phyloP scores from a whole-genome alignment of 2,329 filamentous ascomycete genomes.

The Exserohilum turcica region DNA sequence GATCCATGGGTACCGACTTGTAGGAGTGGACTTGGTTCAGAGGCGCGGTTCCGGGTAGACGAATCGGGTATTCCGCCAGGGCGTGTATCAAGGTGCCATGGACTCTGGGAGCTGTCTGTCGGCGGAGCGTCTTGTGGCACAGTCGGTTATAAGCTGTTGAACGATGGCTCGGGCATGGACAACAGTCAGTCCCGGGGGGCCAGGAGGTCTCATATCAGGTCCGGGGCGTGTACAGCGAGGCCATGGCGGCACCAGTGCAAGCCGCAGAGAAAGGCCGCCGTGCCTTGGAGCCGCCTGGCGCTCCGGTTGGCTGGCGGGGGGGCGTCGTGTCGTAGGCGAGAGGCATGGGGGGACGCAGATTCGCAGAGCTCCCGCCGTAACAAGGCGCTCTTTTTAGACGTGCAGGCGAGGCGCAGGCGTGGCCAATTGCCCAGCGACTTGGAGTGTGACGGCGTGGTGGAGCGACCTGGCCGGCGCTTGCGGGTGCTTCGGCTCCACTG shows the following conservation, averaged over 20 bases:
- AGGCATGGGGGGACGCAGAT: conserved; percentile 31
- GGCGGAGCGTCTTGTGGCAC: conserved; percentile 2
- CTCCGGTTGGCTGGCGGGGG: conserved; percentile 35
- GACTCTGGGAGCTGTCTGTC: not conserved
- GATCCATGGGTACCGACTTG: conserved; percentile 26
- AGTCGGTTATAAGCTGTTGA: conserved; percentile 3
- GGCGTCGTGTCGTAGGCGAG: conserved; percentile 31
- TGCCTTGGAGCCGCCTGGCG: conserved; percentile 29
- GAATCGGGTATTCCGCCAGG: not conserved
- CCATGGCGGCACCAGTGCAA: conserved; percentile 33
- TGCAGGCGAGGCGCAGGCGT: conserved; percentile 38
- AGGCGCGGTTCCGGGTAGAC: not conserved
- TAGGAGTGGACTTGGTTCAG: not conserved
- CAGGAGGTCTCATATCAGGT: conserved; percentile 37
- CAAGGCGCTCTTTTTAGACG: conserved; percentile 30
- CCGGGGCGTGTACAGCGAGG: conserved; percentile 24
- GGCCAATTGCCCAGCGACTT: conserved; percentile 37
- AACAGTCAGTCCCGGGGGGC: conserved; percentile 24
- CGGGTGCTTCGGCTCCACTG: conserved; percentile 11
- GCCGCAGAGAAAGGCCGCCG: conserved; percentile 20
- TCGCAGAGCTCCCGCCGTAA: conserved; percentile 38
- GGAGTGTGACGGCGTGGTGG: conserved; percentile 35
- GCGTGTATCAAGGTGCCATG: not conserved
- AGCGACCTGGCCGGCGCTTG: conserved; percentile 39
- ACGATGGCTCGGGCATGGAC: conserved; percentile 1